These are phyloP conservation scores for Saccharomycopsis selenospora DNA, from an alignment of 805 yeast genomes.

Conservation along the genomic window DNA sequence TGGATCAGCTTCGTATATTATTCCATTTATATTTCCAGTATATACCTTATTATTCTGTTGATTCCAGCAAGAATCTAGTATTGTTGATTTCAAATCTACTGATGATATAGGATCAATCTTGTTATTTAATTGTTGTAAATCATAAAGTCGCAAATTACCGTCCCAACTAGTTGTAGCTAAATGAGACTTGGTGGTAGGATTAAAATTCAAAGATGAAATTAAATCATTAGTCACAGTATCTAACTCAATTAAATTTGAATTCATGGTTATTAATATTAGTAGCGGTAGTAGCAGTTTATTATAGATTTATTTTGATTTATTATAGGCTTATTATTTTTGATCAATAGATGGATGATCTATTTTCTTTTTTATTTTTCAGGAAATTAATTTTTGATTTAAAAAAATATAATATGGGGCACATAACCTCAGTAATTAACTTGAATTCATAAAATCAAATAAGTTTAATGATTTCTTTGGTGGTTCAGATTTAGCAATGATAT, in stretches of 20 bases:
- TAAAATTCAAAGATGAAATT: conserved; percentile 15
- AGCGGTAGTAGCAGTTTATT: no score
- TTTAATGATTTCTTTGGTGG: conserved; percentile 6
- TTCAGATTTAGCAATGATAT: background rate
- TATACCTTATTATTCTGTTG: conserved; percentile 1
- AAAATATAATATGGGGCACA: background rate
- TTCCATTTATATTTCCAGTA: conserved; percentile 20
- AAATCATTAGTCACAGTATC: conserved; percentile 7
- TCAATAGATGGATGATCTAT: no score
- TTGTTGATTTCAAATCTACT: conserved; percentile 7
- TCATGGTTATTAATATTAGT: no score
- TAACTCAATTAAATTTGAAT: conserved; percentile 8
- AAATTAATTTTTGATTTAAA: no score
- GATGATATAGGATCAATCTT: background rate
- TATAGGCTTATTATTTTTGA: no score
- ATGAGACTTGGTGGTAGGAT: background rate
- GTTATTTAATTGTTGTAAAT: background rate
- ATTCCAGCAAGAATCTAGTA: conserved; percentile 19
- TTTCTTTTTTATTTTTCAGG: no score
- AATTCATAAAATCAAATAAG: conserved; percentile 10
- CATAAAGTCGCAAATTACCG: conserved; percentile 8
- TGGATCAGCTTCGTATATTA: conserved; percentile 7
- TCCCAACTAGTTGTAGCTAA: conserved; percentile 16
- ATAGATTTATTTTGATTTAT: no score
- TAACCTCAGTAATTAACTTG: background rate